Evolutionary conservation across 305 asterid species (phyloP).

Genomic region (Solanum chacoense): DNA sequence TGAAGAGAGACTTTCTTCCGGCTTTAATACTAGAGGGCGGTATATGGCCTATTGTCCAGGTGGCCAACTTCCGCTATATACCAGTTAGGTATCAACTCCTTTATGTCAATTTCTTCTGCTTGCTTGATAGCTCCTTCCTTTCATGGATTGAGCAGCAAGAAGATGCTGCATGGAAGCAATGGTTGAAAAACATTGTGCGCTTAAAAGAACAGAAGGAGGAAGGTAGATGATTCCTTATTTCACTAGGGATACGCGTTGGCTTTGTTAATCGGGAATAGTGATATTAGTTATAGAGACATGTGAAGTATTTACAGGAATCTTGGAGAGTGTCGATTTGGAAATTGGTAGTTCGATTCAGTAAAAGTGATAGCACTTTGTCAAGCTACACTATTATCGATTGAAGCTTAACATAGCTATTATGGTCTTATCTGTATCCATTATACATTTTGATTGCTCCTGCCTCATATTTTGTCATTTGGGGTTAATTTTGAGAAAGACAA

Average conservation of each 20-base stretch:
- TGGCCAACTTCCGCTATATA: constrained; percentile 65
- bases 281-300: background rate
- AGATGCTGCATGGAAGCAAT: constrained; percentile 75
- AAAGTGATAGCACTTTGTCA: background rate
- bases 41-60: constrained; percentile 76
- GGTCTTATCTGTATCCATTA: background rate
- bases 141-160: constrained; percentile 85
- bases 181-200: constrained; percentile 37
- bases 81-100: constrained; percentile 80
- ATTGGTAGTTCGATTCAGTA: background rate
- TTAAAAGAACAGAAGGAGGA: constrained; percentile 40
- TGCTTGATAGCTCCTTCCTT: constrained; percentile 81
- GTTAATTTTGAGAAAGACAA: background rate
- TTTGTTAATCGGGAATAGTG: background rate
- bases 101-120: constrained; percentile 80
- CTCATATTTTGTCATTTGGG: background rate
- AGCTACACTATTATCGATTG: background rate
- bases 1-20: constrained; percentile 72
- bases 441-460: background rate
- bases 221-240: constrained; percentile 19
- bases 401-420: background rate
- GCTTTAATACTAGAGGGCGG: constrained; percentile 76
- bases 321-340: background rate
- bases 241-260: background rate
- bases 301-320: background rate